Conservation (phyloP, 805 yeast genomes). For the Zygosaccharomyces gambellarensis region DNA sequence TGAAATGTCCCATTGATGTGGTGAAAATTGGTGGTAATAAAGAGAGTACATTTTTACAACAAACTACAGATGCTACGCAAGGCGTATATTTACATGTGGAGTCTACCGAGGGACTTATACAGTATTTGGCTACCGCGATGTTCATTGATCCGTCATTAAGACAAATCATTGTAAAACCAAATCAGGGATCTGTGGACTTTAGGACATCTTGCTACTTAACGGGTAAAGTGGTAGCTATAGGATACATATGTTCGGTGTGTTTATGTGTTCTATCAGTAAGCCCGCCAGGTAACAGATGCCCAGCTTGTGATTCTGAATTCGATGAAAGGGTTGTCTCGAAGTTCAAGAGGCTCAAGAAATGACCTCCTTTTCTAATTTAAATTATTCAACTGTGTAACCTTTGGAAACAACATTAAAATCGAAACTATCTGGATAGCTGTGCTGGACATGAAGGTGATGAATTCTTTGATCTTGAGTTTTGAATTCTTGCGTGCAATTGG, state of each 20-base stretch:
- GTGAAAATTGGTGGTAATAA: slow-evolving; percentile 55
- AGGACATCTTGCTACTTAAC: slow-evolving; percentile 91
- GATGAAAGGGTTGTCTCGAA: slow-evolving; percentile 58
- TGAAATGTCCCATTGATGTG: slow-evolving; percentile 84
- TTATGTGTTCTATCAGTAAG: slow-evolving; percentile 66
- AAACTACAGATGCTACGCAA: slow-evolving; percentile 90
- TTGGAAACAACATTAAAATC: slow-evolving; percentile 22
- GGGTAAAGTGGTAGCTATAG: slow-evolving; percentile 86
- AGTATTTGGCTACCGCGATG: slow-evolving; percentile 75
- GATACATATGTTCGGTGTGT: slow-evolving; percentile 93
- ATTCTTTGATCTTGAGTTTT: slow-evolving; percentile 39
- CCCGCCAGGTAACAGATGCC: slow-evolving; percentile 68
- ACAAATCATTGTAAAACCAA: slow-evolving; percentile 71
- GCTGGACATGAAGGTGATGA: slow-evolving; percentile 47
- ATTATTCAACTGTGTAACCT: slow-evolving; percentile 6
- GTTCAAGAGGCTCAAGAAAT: slow-evolving; percentile 40
- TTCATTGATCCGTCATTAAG: slow-evolving; percentile 82
- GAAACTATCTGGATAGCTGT: slow-evolving; percentile 29
- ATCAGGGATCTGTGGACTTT: slow-evolving; percentile 82
- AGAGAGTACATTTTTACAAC: slow-evolving; percentile 82
- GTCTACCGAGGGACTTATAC: slow-evolving; percentile 72
- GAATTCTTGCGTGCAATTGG: slow-evolving; percentile 40
- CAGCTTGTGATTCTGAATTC: slow-evolving; percentile 78
- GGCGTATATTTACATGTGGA: slow-evolving; percentile 76
- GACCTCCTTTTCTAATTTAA: slow-evolving; percentile 12